These are phyloP conservation scores for Hyaloscypha variabilis DNA, from an alignment of 495 filamentous ascomycete genomes.

Conservation along the genomic window DNA sequence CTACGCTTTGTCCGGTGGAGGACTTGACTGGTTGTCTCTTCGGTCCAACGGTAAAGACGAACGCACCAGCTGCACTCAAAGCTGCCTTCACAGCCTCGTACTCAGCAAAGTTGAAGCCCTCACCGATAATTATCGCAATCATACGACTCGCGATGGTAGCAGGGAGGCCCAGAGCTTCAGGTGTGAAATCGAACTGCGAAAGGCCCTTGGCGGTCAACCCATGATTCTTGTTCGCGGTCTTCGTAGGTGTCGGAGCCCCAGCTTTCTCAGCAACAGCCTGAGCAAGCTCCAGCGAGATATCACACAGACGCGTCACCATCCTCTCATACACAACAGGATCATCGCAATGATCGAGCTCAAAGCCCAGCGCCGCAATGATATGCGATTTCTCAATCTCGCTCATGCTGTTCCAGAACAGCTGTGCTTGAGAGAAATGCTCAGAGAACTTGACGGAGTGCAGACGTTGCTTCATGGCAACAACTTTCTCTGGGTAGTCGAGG, in stretches of 20 bases:
- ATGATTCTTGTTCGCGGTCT: conserved; percentile 59
- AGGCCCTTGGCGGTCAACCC: conserved; percentile 66
- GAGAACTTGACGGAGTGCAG: conserved; percentile 75
- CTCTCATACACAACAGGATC: conserved; percentile 79
- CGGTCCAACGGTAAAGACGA: conserved; percentile 73
- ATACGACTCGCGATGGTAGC: conserved; percentile 73
- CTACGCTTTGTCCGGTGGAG: conserved; percentile 56
- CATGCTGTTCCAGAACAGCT: conserved; percentile 81
- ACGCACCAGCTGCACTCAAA: conserved; percentile 60
- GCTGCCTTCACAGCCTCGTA: conserved; percentile 67
- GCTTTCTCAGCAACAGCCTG: conserved; percentile 69
- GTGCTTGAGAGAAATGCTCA: conserved; percentile 75
- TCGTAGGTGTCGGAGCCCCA: conserved; percentile 62
- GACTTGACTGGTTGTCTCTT: conserved; percentile 63
- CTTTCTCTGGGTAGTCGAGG: conserved; percentile 65
- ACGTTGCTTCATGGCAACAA: conserved; percentile 71
- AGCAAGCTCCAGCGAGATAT: conserved; percentile 75
- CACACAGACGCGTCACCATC: conserved; percentile 68
- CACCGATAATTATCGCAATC: conserved; percentile 78
- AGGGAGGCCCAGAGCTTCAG: conserved; percentile 37
- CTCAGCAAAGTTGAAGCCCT: conserved; percentile 72
- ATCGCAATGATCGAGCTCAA: conserved; percentile 90
- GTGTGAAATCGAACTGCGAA: conserved; percentile 69
- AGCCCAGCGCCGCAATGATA: conserved; percentile 68
- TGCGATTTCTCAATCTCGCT: conserved; percentile 71